These are phyloP conservation scores for Pochonia chlamydosporia DNA, from an alignment of 2,329 filamentous ascomycete species.

Conservation along the genomic window DNA sequence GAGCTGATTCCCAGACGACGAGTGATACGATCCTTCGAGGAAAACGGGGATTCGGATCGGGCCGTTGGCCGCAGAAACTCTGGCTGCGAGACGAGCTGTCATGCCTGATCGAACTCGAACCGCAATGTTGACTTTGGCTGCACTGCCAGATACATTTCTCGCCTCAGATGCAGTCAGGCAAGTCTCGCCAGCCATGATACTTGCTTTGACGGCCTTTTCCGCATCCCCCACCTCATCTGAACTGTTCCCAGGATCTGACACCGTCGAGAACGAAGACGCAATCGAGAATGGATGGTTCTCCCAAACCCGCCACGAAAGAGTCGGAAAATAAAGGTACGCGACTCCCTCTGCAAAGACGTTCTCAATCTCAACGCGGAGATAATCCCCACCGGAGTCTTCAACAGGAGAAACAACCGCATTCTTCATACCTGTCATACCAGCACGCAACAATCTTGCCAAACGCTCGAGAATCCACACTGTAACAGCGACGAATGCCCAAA, in stretches of 20 bases:
- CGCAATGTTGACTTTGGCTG: slow-evolving; percentile 14
- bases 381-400: slow-evolving; percentile 16
- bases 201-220: too few species aligned
- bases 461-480: slow-evolving; percentile 26
- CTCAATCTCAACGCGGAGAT: slow-evolving; percentile 25
- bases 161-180: neutral
- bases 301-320: slow-evolving; percentile 28
- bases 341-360: slow-evolving; percentile 18
- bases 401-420: slow-evolving; percentile 19
- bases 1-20: slow-evolving; percentile 15
- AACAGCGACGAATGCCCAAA: slow-evolving; percentile 26
- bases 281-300: slow-evolving; percentile 27
- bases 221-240: neutral
- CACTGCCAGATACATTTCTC: neutral
- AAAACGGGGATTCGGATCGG: slow-evolving; percentile 16
- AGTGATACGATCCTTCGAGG: slow-evolving; percentile 22
- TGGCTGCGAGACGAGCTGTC: slow-evolving; percentile 15
- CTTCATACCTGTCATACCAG: slow-evolving; percentile 15
- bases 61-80: slow-evolving; percentile 1
- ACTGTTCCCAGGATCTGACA: neutral
- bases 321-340: slow-evolving; percentile 26
- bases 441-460: slow-evolving; percentile 19
- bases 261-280: neutral
- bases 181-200: too few species aligned
- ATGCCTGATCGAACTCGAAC: slow-evolving; percentile 18